These are phyloP conservation scores for Cyberlindnera americana DNA, from an alignment of 805 yeast genomes.

Conservation along the genomic window DNA sequence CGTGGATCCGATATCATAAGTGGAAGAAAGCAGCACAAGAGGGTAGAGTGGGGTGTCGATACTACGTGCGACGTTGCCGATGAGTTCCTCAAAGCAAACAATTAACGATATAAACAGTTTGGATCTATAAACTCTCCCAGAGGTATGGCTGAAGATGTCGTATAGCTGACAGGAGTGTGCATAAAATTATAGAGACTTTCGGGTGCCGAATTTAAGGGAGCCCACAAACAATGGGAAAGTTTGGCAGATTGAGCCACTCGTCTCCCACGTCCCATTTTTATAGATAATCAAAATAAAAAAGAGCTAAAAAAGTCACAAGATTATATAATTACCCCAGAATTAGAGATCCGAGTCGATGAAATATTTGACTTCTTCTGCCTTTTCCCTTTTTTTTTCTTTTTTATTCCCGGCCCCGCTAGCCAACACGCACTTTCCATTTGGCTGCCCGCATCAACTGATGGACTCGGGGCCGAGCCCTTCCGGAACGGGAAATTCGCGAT, in stretches of 20 bases:
- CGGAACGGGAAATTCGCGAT: conserved; percentile 1
- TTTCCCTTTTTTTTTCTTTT: no score
- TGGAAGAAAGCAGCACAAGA: conserved; percentile 50
- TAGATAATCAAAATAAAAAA: no score
- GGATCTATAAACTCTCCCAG: neutral
- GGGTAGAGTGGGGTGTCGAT: conserved; percentile 67
- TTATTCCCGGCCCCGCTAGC: no score
- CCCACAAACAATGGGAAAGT: neutral
- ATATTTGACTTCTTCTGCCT: no score
- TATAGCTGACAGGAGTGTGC: neutral
- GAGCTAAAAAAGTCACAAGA: no score
- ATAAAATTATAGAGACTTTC: neutral
- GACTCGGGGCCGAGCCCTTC: conserved; percentile 14
- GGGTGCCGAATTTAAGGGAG: neutral
- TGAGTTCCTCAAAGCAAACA: conserved; percentile 32
- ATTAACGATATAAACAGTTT: neutral
- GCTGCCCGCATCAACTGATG: conserved; percentile 8
- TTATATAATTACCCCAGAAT: no score
- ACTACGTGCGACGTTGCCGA: conserved; percentile 51
- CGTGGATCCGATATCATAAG: conserved; percentile 43
- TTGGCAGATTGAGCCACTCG: neutral
- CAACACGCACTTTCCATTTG: neutral
- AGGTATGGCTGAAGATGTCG: neutral
- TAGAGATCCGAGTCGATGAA: no score
- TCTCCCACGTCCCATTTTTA: no score